Conservation (phyloP, 2,329 filamentous ascomycete genomes). For the Gnomoniopsis smithogilvyi region DNA sequence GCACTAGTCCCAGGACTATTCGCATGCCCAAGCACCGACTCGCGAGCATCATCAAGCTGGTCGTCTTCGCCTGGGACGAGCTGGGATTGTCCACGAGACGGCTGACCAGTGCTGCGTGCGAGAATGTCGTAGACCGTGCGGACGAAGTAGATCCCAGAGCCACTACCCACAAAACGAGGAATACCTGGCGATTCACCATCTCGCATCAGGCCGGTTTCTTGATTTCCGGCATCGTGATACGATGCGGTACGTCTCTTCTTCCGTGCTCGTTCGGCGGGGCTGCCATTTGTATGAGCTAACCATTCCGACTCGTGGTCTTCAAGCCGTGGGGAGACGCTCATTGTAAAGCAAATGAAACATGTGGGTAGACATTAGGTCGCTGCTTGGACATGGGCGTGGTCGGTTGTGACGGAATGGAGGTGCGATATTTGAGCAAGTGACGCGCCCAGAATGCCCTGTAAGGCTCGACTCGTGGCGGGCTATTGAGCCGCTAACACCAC, state of each 20-base stretch:
- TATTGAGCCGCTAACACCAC: background rate
- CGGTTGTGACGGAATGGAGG: background rate
- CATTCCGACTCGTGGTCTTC: slow-evolving; percentile 4
- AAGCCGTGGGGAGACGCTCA: slow-evolving; percentile 5
- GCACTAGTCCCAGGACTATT: slow-evolving; percentile 22
- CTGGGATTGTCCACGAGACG: slow-evolving; percentile 24
- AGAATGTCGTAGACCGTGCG: slow-evolving; percentile 51
- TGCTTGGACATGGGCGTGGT: background rate
- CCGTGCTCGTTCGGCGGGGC: slow-evolving; percentile 2
- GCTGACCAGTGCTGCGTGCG: slow-evolving; percentile 20
- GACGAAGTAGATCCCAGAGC: slow-evolving; percentile 58
- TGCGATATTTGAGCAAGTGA: background rate
- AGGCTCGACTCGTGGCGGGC: background rate
- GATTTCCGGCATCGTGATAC: slow-evolving; percentile 3
- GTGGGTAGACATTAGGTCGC: background rate
- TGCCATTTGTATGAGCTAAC: background rate
- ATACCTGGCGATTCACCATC: slow-evolving; percentile 38
- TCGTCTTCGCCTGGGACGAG: slow-evolving; percentile 58
- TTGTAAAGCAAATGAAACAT: background rate
- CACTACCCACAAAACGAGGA: slow-evolving; percentile 55
- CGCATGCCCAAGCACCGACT: background rate
- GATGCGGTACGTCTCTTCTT: slow-evolving; percentile 12
- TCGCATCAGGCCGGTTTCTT: slow-evolving; percentile 44
- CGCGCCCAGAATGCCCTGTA: background rate
- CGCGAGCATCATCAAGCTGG: slow-evolving; percentile 32